Evolutionary conservation across 1,284 basidiomycete species (phyloP).

Genomic region (Dichomitus squalens): DNA sequence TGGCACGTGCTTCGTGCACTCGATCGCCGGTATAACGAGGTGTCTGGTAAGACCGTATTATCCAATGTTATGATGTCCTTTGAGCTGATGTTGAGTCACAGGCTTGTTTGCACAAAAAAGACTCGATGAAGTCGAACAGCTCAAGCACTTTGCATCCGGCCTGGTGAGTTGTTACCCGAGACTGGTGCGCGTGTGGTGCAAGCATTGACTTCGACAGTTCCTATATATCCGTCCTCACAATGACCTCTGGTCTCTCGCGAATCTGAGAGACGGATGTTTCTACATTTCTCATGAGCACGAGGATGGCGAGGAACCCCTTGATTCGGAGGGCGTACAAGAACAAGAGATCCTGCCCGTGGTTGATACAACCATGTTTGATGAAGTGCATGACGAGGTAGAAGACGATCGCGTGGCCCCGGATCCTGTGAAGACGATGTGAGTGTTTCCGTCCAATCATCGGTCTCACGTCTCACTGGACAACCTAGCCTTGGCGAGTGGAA

Average conservation of each 20-base stretch:
- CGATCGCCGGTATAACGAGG: neutral
- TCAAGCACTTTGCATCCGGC: slow-evolving; percentile 29
- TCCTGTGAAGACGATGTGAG: slow-evolving; percentile 2
- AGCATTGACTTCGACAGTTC: neutral
- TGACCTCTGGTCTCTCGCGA: slow-evolving; percentile 1
- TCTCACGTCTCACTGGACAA: neutral
- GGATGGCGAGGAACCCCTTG: neutral
- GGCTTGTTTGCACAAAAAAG: slow-evolving; percentile 39
- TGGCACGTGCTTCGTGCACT: slow-evolving; percentile 2
- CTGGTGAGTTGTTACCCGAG: slow-evolving; percentile 22
- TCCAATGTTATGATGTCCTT: neutral
- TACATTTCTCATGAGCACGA: neutral
- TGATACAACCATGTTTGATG: slow-evolving; percentile 3
- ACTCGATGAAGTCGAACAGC: slow-evolving; percentile 26
- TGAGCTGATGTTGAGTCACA: slow-evolving; percentile 18
- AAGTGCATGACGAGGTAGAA: slow-evolving; percentile 4
- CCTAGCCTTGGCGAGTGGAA: slow-evolving; percentile 11
- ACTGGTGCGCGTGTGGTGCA: neutral
- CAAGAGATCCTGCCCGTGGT: neutral
- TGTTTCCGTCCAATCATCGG: neutral
- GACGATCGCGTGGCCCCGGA: slow-evolving; percentile 3
- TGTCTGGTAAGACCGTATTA: neutral
- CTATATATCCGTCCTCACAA: neutral
- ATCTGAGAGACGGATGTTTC: neutral
- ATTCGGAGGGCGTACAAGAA: slow-evolving; percentile 1